Evolutionary conservation across 1,284 basidiomycete genomes (phyloP).

Genomic region (Mycena sp.): DNA sequence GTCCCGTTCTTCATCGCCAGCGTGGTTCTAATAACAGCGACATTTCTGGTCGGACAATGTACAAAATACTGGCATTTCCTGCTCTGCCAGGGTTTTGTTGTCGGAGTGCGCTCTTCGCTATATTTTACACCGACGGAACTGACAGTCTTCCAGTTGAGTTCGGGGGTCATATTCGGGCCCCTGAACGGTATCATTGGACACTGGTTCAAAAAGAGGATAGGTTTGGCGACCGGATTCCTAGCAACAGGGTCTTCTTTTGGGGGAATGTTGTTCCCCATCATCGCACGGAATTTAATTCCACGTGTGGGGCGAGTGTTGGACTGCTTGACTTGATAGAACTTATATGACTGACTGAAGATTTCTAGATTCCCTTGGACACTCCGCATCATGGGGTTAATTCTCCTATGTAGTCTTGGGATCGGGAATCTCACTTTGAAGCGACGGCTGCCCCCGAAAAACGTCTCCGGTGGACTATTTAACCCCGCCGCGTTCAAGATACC

Average conservation of each 20-base stretch:
- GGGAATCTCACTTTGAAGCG: conserved; percentile 54
- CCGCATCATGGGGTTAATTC: conserved; percentile 24
- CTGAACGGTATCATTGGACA: conserved; percentile 50
- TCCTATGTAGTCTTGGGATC: conserved; percentile 48
- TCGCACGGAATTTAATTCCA: conserved; percentile 49
- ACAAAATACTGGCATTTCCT: conserved; percentile 54
- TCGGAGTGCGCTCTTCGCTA: conserved; percentile 38
- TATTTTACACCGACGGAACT: background rate
- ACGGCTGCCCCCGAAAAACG: conserved; percentile 58
- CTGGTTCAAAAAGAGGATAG: conserved; percentile 50
- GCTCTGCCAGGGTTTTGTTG: conserved; percentile 48
- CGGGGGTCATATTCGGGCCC: conserved; percentile 48
- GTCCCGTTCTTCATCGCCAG: conserved; percentile 48
- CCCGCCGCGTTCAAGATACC: conserved; percentile 55
- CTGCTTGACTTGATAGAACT: background rate
- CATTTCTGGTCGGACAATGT: conserved; percentile 54
- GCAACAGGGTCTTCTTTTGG: conserved; percentile 45
- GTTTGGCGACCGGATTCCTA: conserved; percentile 41
- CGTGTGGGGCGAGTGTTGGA: conserved; percentile 49
- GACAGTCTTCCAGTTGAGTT: conserved; percentile 31
- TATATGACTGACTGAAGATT: background rate
- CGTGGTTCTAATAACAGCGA: conserved; percentile 47
- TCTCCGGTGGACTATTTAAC: conserved; percentile 61
- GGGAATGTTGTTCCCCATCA: conserved; percentile 54
- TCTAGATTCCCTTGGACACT: conserved; percentile 9